Base-by-base conservation (phyloP, 768 basidiomycete species). In the Russula olivacea region DNA sequence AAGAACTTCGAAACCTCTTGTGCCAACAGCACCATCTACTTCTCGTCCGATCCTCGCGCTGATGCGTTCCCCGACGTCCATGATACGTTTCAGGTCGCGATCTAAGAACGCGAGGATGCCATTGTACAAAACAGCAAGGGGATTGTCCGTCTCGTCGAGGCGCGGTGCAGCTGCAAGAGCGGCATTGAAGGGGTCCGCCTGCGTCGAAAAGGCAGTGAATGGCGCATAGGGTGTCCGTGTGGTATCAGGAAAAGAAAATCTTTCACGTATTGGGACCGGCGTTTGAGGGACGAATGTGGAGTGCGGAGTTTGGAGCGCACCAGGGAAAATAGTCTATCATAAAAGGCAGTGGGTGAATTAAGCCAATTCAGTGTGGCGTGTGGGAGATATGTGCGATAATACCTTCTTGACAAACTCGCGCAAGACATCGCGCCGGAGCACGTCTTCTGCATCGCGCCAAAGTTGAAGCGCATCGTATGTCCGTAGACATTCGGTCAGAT, bases 381-480 rank as follows among this genome's bases (percentile, higher is more conserved):
- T 48, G 36, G 14, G 40, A 19, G 17, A 34, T 30, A 6, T 49
- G 47, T 50, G n/a, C 36, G n/a, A 68, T 68, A 72, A 43, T 58
- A 88, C 93, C 79, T 89, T 89, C 69, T 83, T 85, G 10, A 93
- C 80, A 69, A 94, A 95, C 15, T 80, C 80, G 2, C 83, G 83
- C 40, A 93, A 81, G 41, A 97, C 76, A 49, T 88, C 84, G 56
- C 77, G 77, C 59, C 87, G 79, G 55, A 98, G 75, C 19, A 97
- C 85, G 63, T 93, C 90, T 74, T 96, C 95, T 1, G 94, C 96
- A 66, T 91, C 86, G 68, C 84, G 76, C 90, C 91, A 93, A 9
- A 93, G 81, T 14, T 85, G 82, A 55, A 99, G 76, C 8, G 81
- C 73, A 67, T 93, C 89, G 69, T 95, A 95, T 3, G 88, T 88